These are phyloP conservation scores for Annulohypoxylon maeteangense DNA, from an alignment of 495 filamentous ascomycete genomes.

Conservation along the genomic window DNA sequence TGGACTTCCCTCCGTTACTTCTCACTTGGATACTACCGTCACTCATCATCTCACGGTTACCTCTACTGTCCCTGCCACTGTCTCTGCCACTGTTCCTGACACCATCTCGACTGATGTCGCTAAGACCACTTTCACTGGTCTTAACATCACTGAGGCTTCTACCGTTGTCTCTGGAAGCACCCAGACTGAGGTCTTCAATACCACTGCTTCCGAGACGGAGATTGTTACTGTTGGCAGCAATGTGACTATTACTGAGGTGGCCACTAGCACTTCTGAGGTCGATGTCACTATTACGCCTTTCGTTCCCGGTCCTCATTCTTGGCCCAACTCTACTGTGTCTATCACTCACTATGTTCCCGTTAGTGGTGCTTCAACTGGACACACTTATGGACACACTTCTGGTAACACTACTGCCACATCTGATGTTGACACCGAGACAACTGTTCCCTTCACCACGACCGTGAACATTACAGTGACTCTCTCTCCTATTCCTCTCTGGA, in stretches of 20 bases:
- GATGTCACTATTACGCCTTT: not conserved
- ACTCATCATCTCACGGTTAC: slow-evolving; percentile 16
- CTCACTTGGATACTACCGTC: not conserved
- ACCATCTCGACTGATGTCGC: not conserved
- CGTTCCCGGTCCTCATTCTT: not conserved
- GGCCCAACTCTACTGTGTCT: not conserved
- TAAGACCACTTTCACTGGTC: not conserved
- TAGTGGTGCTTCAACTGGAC: not conserved
- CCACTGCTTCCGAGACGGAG: not conserved
- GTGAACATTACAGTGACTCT: slow-evolving; percentile 31
- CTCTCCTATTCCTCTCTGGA: slow-evolving; percentile 12
- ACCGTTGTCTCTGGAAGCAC: not conserved
- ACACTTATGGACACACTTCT: not conserved
- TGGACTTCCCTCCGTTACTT: not conserved
- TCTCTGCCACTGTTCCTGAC: slow-evolving; percentile 5
- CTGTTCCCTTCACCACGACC: not conserved
- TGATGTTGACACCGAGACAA: not conserved
- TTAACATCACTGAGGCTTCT: slow-evolving; percentile 16
- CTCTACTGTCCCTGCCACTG: not conserved
- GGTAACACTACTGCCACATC: not conserved
- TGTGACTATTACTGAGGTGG: slow-evolving; percentile 11
- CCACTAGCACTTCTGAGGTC: not conserved
- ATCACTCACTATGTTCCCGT: not conserved
- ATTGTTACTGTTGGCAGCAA: slow-evolving; percentile 6
- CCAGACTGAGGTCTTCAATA: slow-evolving; percentile 1